phyloP scores from a whole-genome alignment of 2,329 filamentous ascomycete genomes.

The Pleomassaria siparia region DNA sequence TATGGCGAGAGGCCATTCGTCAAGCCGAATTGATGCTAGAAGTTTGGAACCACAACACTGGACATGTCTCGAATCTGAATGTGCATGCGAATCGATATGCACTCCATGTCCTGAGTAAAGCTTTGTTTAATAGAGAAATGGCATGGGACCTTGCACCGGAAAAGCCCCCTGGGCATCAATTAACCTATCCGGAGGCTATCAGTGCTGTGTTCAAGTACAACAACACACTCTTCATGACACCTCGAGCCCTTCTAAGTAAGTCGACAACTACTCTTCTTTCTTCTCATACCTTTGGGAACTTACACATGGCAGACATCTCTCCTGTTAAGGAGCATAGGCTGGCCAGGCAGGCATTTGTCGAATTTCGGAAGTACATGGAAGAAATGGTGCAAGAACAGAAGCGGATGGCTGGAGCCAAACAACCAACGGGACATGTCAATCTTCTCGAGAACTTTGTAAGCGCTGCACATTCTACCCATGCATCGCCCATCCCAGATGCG shows the following conservation, averaged over 20 bases:
- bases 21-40: background rate
- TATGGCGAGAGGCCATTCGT: background rate
- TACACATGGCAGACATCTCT: background rate
- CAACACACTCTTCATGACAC: slow-evolving; percentile 1
- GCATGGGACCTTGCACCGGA: background rate
- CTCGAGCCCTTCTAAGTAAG: background rate
- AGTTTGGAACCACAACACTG: background rate
- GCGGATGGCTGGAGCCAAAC: background rate
- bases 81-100: background rate
- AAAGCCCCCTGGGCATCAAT: background rate
- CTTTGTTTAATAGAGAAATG: background rate
- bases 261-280: background rate
- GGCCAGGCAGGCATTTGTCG: background rate
- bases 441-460: too few species aligned
- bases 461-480: too few species aligned
- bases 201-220: background rate
- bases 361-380: background rate
- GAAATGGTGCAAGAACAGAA: background rate
- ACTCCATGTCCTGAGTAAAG: background rate
- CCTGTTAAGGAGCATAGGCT: background rate
- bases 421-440: too few species aligned
- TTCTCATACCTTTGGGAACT: background rate
- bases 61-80: background rate
- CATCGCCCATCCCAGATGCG: too few species aligned
- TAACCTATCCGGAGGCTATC: slow-evolving; percentile 5